A percentile compares a stretch with the other conserved stretches of the same genome.
These are phyloP conservation scores for Phytophthora colocasiae DNA, from an alignment of 352 stramenopile genomes.

Conservation along the genomic window DNA sequence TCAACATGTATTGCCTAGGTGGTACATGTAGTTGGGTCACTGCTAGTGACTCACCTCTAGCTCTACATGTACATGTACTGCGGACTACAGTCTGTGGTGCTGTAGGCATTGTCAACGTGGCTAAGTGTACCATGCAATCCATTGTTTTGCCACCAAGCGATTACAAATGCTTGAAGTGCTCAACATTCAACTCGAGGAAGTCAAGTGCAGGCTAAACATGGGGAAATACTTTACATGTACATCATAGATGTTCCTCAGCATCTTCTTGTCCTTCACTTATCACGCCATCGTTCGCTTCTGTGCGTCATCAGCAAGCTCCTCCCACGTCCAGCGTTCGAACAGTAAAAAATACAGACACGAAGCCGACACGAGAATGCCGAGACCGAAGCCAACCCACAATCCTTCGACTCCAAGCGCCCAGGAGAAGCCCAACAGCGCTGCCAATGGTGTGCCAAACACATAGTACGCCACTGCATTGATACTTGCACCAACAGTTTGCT, in stretches of 20 bases:
- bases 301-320: neutral
- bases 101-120: neutral
- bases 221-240: no score
- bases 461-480: slow-evolving; percentile 79
- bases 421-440: slow-evolving; percentile 55
- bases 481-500: slow-evolving; percentile 54
- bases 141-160: no score
- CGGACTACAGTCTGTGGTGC: no score
- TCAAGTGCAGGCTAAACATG: no score
- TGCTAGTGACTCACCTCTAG: no score
- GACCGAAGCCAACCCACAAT: slow-evolving; percentile 59
- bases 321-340: slow-evolving; percentile 13
- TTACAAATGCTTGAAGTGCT: no score
- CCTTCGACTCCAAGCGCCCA: slow-evolving; percentile 49
- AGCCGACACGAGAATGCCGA: slow-evolving; percentile 41
- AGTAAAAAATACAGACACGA: slow-evolving; percentile 31
- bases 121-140: neutral
- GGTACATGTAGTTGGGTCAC: no score
- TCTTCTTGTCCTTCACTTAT: no score
- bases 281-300: neutral
- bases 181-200: no score
- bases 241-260: no score
- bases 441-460: slow-evolving; percentile 64
- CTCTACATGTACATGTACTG: no score
- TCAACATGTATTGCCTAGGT: no score